Evolutionary conservation across 2,329 filamentous ascomycete species (phyloP), one percentile per base, ranked within the genome.

Genomic region (Xylariales sp.): DNA sequence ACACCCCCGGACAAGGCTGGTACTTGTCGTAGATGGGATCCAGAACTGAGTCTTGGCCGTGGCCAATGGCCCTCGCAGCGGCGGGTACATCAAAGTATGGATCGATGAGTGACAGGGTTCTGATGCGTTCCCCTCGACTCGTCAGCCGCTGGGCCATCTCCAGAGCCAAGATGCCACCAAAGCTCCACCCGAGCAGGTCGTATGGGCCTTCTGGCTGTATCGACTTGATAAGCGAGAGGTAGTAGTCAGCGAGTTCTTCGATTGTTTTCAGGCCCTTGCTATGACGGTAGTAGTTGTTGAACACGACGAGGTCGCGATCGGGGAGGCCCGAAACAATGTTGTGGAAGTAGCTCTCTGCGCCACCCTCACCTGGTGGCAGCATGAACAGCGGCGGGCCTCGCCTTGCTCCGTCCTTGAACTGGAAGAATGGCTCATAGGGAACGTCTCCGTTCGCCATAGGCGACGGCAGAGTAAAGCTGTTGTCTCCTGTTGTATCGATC

Each of bases 281-380:
- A 10, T 31, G 16, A 12, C 16, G 29, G 29, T 31, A 18, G n/a
- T 31, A 31, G 29, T 31, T 31, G 29, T 31, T 31, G 29, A 31
- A 31, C 10, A 18, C 20, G 16, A 31, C 29, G n/a, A 31, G 29
- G 17, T 10, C 20, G 17, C 16, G 29, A 16, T 31, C 6, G 29
- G 17, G 16, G 14, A 31, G 29, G 12, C 20, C 16, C n/a, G 29
- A 12, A 12, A 31, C 29, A n/a, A 31, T 31, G 29, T 31, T 31
- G 16, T 31, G 17, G 16, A 31, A 31, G 29, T 31, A 31, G 6
- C 16, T 18, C 29, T 31, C 29, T 5, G 29, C 29, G 14, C 29
- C 29, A 7, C 29, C 29, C 6, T 31, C 29, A 15, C 29, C 29
- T 11, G 29, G 29, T 17, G 29, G 29, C 29, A 31, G 29, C 29